These are phyloP conservation scores for Thraustotheca clavata DNA, from an alignment of 352 stramenopile genomes.

Conservation along the genomic window DNA sequence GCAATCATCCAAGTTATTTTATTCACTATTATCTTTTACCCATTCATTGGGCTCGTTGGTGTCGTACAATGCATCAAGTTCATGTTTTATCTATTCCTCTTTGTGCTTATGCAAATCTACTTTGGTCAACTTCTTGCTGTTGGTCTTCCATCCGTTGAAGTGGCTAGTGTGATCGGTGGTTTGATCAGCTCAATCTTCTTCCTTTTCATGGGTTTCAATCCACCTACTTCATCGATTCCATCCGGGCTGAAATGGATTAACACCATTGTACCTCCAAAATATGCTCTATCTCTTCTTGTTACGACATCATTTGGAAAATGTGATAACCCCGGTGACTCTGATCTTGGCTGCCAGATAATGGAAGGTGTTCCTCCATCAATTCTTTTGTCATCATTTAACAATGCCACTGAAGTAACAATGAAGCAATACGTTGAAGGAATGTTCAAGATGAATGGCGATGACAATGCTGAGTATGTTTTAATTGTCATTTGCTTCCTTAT, in stretches of 20 bases:
- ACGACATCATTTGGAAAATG: constrained; percentile 9
- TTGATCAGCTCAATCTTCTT: constrained; percentile 43
- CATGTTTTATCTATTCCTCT: constrained; percentile 35
- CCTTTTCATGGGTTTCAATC: constrained; percentile 48
- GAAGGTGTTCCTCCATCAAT: background rate
- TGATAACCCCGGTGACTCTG: background rate
- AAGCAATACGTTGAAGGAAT: background rate
- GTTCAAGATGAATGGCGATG: background rate
- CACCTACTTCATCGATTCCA: constrained; percentile 27
- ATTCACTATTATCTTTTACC: constrained; percentile 65
- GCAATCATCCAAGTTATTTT: constrained; percentile 30
- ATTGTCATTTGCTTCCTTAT: constrained; percentile 38
- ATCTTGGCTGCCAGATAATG: background rate
- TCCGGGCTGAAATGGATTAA: constrained; percentile 24
- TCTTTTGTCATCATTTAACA: background rate
- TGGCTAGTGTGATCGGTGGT: constrained; percentile 31
- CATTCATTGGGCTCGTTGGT: constrained; percentile 41
- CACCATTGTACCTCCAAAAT: constrained; percentile 9
- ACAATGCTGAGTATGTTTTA: background rate
- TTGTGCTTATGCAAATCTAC: constrained; percentile 37
- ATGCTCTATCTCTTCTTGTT: background rate
- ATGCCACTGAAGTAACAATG: background rate
- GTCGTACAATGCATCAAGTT: constrained; percentile 18
- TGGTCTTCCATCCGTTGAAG: constrained; percentile 39
- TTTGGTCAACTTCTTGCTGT: constrained; percentile 58